phyloP scores from a whole-genome alignment of 2,329 filamentous ascomycete genomes.

The Neopestalotiopsis sp. region DNA sequence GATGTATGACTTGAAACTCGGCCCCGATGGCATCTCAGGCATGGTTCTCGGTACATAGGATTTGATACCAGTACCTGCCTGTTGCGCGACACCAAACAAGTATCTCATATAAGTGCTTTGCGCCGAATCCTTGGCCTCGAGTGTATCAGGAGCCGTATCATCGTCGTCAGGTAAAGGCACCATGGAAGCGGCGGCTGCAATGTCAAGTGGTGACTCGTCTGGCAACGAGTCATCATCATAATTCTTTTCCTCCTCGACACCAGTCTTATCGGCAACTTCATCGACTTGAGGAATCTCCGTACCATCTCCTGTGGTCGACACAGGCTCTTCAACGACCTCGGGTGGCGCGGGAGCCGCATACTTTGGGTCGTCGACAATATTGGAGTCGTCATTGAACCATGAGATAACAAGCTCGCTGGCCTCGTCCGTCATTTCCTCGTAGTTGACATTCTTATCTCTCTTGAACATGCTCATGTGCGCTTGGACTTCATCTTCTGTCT shows the following conservation, averaged over 20 bases:
- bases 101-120: conserved; percentile 54
- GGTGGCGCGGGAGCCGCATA: conserved; percentile 49
- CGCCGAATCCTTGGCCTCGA: conserved; percentile 40
- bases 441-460: conserved; percentile 65
- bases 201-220: conserved; percentile 56
- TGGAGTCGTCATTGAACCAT: conserved; percentile 59
- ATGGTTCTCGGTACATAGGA: conserved; percentile 52
- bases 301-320: conserved; percentile 39
- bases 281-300: conserved; percentile 36
- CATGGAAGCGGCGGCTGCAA: conserved; percentile 56
- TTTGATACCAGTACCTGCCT: conserved; percentile 51
- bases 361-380: conserved; percentile 52
- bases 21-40: conserved; percentile 42
- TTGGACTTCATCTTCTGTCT: conserved; percentile 71
- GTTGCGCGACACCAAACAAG: conserved; percentile 54
- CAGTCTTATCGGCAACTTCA: conserved; percentile 28
- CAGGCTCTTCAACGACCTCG: conserved; percentile 40
- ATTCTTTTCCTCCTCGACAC: conserved; percentile 27
- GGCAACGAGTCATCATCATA: conserved; percentile 33
- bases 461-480: conserved; percentile 75
- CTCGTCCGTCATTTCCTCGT: conserved; percentile 66
- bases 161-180: conserved; percentile 53
- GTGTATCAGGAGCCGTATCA: conserved; percentile 36
- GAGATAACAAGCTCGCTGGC: conserved; percentile 61
- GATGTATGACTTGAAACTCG: conserved; percentile 39